A percentile compares a stretch with the other conserved stretches of the same genome.
Evolutionary conservation across 2,329 filamentous ascomycete genomes (phyloP).

Genomic region (Colletotrichum neosansevieriae): DNA sequence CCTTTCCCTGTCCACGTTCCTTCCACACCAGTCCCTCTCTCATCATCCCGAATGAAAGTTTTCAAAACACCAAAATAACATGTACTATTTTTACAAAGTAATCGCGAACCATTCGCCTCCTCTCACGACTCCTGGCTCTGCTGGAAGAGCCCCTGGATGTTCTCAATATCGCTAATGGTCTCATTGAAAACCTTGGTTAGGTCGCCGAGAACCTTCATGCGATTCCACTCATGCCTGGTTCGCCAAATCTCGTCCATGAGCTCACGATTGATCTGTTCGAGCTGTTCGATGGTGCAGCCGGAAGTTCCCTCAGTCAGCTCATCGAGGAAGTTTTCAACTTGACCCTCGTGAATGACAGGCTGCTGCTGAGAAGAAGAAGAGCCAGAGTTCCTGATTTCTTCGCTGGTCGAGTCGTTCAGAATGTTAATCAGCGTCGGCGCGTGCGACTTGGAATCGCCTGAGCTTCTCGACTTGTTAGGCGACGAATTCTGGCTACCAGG

Average conservation of each 20-base stretch:
- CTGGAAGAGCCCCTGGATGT: constrained; percentile 58
- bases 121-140: constrained; percentile 54
- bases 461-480: constrained; percentile 45
- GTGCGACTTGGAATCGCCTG: constrained; percentile 51
- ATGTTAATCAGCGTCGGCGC: constrained; percentile 53
- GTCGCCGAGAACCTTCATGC: constrained; percentile 75
- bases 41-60: constrained; percentile 9
- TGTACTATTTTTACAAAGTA: constrained; percentile 29
- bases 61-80: constrained; percentile 12
- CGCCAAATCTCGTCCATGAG: constrained; percentile 94
- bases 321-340: constrained; percentile 69
- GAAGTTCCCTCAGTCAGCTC: constrained; percentile 76
- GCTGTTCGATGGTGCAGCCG: constrained; percentile 89
- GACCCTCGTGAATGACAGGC: constrained; percentile 59
- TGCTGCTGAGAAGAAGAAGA: constrained; percentile 45
- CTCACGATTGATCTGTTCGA: constrained; percentile 91
- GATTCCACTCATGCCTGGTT: constrained; percentile 83
- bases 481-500: constrained; percentile 55
- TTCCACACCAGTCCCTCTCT: background rate
- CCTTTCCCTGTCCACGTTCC: constrained; percentile 10
- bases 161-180: constrained; percentile 76
- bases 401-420: constrained; percentile 54
- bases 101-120: background rate
- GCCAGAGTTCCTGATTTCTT: constrained; percentile 47
- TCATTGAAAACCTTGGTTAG: constrained; percentile 81